Evolutionary conservation across 2,329 filamentous ascomycete species (phyloP).

Genomic region (Penicillium sp.): DNA sequence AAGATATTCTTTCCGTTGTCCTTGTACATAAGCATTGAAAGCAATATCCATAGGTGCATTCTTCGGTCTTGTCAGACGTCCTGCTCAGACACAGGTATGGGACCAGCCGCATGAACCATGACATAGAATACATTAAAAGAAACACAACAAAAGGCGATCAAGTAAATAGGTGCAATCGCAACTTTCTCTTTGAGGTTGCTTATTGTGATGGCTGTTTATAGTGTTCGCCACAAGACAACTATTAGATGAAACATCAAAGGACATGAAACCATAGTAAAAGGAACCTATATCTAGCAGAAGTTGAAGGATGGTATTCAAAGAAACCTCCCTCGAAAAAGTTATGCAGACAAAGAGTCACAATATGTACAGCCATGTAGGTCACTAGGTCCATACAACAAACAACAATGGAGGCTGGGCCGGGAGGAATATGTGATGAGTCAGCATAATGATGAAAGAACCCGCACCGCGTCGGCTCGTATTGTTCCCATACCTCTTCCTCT

Average conservation of each 20-base stretch:
- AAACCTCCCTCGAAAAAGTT: neutral
- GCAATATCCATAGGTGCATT: conserved; percentile 9
- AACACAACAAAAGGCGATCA: neutral
- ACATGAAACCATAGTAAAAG: neutral
- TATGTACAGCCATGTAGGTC: neutral
- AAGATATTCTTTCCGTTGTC: conserved; percentile 5
- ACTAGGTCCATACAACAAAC: neutral
- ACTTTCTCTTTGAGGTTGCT: neutral
- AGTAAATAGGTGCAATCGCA: neutral
- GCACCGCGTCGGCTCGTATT: conserved; percentile 4
- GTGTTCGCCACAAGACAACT: neutral
- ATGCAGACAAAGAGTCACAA: neutral
- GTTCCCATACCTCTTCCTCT: conserved; percentile 4
- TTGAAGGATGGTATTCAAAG: neutral
- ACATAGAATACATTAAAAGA: neutral
- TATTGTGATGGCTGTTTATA: neutral
- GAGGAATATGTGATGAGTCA: conserved; percentile 6
- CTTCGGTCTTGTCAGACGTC: neutral
- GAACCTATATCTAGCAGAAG: neutral
- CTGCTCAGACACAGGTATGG: neutral
- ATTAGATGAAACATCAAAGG: neutral
- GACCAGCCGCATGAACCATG: neutral
- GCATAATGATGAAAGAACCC: conserved; percentile 3
- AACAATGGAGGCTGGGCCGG: neutral
- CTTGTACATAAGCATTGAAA: conserved; percentile 19